Percentiles rank a stretch among this genome's conserved stretches.
phyloP scores from a whole-genome alignment of 2,329 filamentous ascomycete species.

The Diplodia sapinea region DNA sequence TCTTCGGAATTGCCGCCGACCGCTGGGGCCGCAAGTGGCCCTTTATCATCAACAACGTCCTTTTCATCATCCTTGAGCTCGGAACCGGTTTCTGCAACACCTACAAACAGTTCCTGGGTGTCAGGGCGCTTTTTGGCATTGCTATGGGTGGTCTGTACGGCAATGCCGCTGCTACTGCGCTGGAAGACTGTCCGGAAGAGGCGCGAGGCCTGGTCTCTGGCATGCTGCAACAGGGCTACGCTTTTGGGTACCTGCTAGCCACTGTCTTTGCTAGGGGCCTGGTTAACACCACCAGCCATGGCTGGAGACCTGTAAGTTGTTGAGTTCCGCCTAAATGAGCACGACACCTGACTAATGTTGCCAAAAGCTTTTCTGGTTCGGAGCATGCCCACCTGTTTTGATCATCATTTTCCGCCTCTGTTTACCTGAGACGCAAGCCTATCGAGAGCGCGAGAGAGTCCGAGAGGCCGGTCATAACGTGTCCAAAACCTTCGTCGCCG shows the following conservation, averaged over 20 bases:
- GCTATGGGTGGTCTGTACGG: constrained; percentile 70
- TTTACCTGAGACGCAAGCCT: constrained; percentile 79
- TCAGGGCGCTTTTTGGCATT: constrained; percentile 66
- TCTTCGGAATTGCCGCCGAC: constrained; percentile 62
- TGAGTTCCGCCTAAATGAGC: not conserved
- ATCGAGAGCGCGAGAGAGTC: constrained; percentile 68
- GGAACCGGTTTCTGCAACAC: constrained; percentile 65
- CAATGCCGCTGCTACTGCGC: constrained; percentile 65
- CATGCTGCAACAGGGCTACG: constrained; percentile 68
- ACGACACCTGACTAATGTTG: not conserved
- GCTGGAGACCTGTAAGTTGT: constrained; percentile 69
- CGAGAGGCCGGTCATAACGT: constrained; percentile 65
- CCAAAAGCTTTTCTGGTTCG: constrained; percentile 79
- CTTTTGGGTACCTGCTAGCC: constrained; percentile 68
- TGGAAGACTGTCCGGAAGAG: constrained; percentile 65
- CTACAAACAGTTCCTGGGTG: constrained; percentile 64
- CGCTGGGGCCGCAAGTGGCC: constrained; percentile 63
- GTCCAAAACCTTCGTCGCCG: constrained; percentile 71
- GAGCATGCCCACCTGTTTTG: constrained; percentile 76
- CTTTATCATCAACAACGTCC: constrained; percentile 65
- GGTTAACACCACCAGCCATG: constrained; percentile 76
- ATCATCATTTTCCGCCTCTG: constrained; percentile 80
- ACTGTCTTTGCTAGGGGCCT: constrained; percentile 65
- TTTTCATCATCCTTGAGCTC: constrained; percentile 67
- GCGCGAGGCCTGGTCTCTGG: constrained; percentile 67